A percentile compares a stretch with the other conserved stretches of the same genome.
phyloP scores from a whole-genome alignment of 1,284 basidiomycete genomes.

The Psilocybe mexicana region DNA sequence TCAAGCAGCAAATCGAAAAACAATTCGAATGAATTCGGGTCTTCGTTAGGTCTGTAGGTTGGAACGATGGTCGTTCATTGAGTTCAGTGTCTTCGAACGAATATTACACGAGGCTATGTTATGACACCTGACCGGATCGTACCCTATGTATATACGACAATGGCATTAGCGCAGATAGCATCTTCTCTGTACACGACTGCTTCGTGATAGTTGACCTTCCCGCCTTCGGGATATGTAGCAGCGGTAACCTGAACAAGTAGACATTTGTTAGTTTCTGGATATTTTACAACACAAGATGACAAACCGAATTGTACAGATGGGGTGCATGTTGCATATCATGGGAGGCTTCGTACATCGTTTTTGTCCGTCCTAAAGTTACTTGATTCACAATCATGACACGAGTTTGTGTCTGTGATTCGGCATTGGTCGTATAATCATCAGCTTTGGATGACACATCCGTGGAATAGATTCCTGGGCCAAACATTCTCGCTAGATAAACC shows the following conservation, averaged over 20 bases:
- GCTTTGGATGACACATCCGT: slow-evolving; percentile 28
- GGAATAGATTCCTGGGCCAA: slow-evolving; percentile 29
- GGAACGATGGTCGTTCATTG: no score
- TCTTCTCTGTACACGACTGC: slow-evolving; percentile 30
- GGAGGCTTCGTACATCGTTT: slow-evolving; percentile 24
- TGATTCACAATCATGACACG: slow-evolving; percentile 30
- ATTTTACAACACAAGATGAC: background rate
- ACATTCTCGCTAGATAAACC: slow-evolving; percentile 23
- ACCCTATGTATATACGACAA: slow-evolving; percentile 23
- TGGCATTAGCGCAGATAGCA: slow-evolving; percentile 28
- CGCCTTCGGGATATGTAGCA: slow-evolving; percentile 25
- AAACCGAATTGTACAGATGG: slow-evolving; percentile 27
- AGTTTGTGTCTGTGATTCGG: slow-evolving; percentile 6
- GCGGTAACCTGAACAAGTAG: slow-evolving; percentile 23
- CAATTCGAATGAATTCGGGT: slow-evolving; percentile 20
- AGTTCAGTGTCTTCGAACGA: no score
- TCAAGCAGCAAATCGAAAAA: slow-evolving; percentile 24
- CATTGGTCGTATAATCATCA: slow-evolving; percentile 23
- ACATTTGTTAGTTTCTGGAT: background rate
- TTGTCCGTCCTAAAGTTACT: slow-evolving; percentile 26
- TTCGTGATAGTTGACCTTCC: slow-evolving; percentile 27
- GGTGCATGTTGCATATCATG: slow-evolving; percentile 30
- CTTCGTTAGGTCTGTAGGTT: background rate
- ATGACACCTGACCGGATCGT: background rate
- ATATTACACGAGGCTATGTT: background rate